Evolutionary conservation across 1,284 basidiomycete genomes (phyloP), one percentile per base, ranked within the genome.

Genomic region (Coniophora puteana): DNA sequence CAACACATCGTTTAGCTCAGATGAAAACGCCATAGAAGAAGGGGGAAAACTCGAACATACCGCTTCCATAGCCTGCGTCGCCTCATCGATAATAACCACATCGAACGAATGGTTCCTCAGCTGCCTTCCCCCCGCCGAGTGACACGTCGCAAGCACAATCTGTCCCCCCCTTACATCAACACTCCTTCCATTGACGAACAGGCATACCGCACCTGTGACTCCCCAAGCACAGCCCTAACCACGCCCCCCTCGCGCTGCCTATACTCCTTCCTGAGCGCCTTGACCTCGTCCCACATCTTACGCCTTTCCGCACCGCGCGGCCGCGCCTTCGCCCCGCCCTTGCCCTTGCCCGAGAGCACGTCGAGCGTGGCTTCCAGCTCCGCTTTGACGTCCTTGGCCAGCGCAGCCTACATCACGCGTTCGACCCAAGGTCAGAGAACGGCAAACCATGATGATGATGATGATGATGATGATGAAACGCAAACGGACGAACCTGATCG

Each of bases 31-130:
- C 14, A 25, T 36, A 27, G 38, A 22, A 45, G 29, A 13, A 3
- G 17, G 13, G 38, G 28, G 12, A 13, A 26, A 14, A 52, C 66
- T 51, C 12, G 4, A n/a, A 45, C 58, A 25, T 55, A 93, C 89
- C 7, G 93, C 89, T 65, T 98, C 94, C n/a, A 96, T 61, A 3
- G 93, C 94, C 62, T 98, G 95, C 0, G 94, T 97, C 0, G 93
- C 92, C 66, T 98, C 95, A 52, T 98, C 95, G 29, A 99, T 92
- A 30, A 98, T 87, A 7, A 93, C 82, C 0, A 93, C 83, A 58
- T 98, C 95, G 53, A 97, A 99, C 3, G 72, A 62, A 46, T 84
- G 73, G 45, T 84, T 80, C 28, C 76, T 75, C 8, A 95, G 65
- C 51, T 92, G 90, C 23, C 83, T 67, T 4, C 87, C 81, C 1